Conservation (phyloP, 2,329 filamentous ascomycete species). For the Aspergillus candidus region DNA sequence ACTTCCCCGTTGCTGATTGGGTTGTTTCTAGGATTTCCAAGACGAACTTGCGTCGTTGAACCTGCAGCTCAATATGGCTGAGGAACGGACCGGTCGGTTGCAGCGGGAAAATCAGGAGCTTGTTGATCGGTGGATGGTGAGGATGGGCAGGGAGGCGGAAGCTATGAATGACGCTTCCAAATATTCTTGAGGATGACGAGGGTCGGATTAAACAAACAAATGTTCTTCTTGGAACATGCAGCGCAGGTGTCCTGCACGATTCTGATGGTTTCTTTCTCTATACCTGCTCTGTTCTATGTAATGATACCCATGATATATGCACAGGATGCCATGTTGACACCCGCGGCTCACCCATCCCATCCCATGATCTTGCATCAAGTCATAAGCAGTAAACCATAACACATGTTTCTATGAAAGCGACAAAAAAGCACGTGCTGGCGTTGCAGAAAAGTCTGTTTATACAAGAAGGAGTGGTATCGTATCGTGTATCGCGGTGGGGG, state of each 20-base stretch:
- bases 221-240: too few species aligned
- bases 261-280: too few species aligned
- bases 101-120: slow-evolving; percentile 81
- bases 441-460: not conserved
- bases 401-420: not conserved
- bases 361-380: too few species aligned
- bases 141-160: slow-evolving; percentile 79
- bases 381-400: too few species aligned
- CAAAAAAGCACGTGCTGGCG: not conserved
- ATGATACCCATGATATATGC: too few species aligned
- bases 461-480: too few species aligned
- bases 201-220: not conserved
- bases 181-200: slow-evolving; percentile 31
- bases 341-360: too few species aligned
- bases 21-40: slow-evolving; percentile 61
- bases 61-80: slow-evolving; percentile 79
- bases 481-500: too few species aligned
- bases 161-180: slow-evolving; percentile 65
- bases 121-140: slow-evolving; percentile 83
- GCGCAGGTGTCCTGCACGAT: not conserved
- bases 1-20: slow-evolving; percentile 8
- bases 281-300: too few species aligned
- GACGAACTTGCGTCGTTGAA: slow-evolving; percentile 87
- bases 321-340: too few species aligned
- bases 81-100: slow-evolving; percentile 66